Percentiles rank a stretch among this genome's conserved stretches.
These are phyloP conservation scores for Kingdonia uniflora DNA, from an alignment of 164 flowering plant species.

Conservation along the genomic window DNA sequence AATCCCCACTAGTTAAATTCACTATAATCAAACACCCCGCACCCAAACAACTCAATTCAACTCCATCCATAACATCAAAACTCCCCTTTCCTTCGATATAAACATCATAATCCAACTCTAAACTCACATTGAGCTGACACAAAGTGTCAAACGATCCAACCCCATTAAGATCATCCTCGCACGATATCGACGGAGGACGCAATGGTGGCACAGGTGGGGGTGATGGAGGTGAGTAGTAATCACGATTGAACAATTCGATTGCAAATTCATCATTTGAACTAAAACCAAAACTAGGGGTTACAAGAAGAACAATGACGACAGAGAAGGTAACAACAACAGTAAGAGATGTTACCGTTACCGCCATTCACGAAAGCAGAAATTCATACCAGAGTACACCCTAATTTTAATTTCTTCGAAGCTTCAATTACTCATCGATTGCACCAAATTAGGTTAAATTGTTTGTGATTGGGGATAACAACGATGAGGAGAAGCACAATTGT, in stretches of 20 bases:
- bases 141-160: slow-evolving; percentile 48
- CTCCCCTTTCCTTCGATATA: slow-evolving; percentile 59
- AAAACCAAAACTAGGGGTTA: too few species aligned
- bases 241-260: slow-evolving; percentile 8
- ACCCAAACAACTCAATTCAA: slow-evolving; percentile 33
- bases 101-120: slow-evolving; percentile 35
- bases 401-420: too few species aligned
- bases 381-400: too few species aligned
- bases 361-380: too few species aligned
- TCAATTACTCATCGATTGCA: too few species aligned
- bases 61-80: slow-evolving; percentile 38
- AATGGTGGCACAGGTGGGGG: slow-evolving; percentile 38
- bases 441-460: too few species aligned
- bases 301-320: too few species aligned
- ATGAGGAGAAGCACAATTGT: too few species aligned
- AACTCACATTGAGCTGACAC: slow-evolving; percentile 36
- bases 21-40: slow-evolving; percentile 43
- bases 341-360: too few species aligned
- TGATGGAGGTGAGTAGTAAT: slow-evolving; percentile 56
- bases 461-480: too few species aligned
- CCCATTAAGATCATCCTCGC: slow-evolving; percentile 52
- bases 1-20: slow-evolving; percentile 37
- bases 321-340: too few species aligned
- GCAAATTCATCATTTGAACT: slow-evolving; percentile 17
- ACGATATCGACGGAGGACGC: slow-evolving; percentile 40